Conservation (phyloP, 2,329 filamentous ascomycete species). For the Dryadomyces quercivorus region DNA sequence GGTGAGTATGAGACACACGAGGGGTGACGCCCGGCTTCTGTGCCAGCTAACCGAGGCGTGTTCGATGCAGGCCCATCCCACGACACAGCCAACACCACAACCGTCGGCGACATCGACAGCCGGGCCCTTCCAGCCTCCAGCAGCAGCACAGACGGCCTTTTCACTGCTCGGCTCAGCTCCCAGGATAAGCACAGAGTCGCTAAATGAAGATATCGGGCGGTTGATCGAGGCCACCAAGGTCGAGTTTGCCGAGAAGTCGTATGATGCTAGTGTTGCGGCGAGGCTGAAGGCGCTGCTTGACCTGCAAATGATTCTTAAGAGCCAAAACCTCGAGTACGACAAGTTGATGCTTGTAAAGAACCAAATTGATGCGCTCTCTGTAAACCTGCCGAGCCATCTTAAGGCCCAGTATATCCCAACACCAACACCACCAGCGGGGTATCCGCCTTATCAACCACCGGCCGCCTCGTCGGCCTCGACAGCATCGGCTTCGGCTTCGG, state of each 20-base stretch:
- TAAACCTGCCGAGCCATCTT: conserved; percentile 41
- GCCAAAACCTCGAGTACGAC: conserved; percentile 64
- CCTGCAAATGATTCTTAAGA: conserved; percentile 68
- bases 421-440: conserved; percentile 17
- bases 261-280: conserved; percentile 63
- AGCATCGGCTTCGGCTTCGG: conserved; percentile 5
- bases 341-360: conserved; percentile 76
- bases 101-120: conserved; percentile 19
- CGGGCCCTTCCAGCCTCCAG: conserved; percentile 26
- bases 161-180: conserved; percentile 20
- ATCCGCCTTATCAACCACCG: conserved; percentile 10
- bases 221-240: conserved; percentile 62
- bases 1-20: conserved; percentile 7
- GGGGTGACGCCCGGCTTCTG: too few relatives aligned
- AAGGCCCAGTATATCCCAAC: conserved; percentile 21
- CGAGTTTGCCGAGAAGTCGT: conserved; percentile 63
- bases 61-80: conserved; percentile 15
- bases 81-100: conserved; percentile 20
- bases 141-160: conserved; percentile 6
- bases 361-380: conserved; percentile 68
- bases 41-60: background rate
- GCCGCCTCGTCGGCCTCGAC: conserved; percentile 21
- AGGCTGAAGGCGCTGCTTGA: conserved; percentile 77
- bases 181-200: conserved; percentile 54
- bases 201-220: conserved; percentile 73